Base-by-base conservation (phyloP, 2,329 filamentous ascomycete genomes). In the Fusarium newnesense region DNA sequence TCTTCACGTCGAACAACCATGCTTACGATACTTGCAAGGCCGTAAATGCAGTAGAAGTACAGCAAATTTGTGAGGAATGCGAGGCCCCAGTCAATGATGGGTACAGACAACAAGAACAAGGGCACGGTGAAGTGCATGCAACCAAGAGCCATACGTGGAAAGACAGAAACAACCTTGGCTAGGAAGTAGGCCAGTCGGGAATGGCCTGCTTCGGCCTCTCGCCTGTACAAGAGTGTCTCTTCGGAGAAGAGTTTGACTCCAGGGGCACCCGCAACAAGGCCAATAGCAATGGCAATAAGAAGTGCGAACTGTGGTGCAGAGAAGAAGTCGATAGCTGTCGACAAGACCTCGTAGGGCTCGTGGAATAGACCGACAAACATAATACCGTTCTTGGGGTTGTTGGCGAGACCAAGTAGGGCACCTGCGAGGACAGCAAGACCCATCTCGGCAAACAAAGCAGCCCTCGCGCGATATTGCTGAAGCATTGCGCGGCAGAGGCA, bases 21-120 rank as follows among this genome's bases (percentile, higher is more conserved):
- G 64, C 84, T 87, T 21, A 90, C 78, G 36, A 83, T 80, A 39
- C 83, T 86, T 1, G 88, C 85, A 11, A 90, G 81, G 0, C 88
- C 87, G 76, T 89, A 90, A 57, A 90, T 87, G 74, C 86, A 86
- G 80, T 86, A 91, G 74, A 89, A 90, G 79, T 90, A 90, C 15
- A 86, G 68, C 50, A 89, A 74, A 63, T 90, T 90, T 11, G 83
- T 84, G 19, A 82, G 60, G 75, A 87, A 90, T 32, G 86, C 85
- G 15, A 83, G 77, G 28, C 78, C 76, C 80, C 85, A 90, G n/a
- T 77, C 75, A 24, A 89, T 88, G 28, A 85, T 80, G 3, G 88
- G 87, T 7, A 83, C 84, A 2, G 84, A 81, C 12, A 90, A 82
- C 4, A 89, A 71, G 42, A 86, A 81, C 19, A 89, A 79, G 24